Evolutionary conservation across 768 basidiomycete genomes (phyloP).

Genomic region (Kondoa subrosea): DNA sequence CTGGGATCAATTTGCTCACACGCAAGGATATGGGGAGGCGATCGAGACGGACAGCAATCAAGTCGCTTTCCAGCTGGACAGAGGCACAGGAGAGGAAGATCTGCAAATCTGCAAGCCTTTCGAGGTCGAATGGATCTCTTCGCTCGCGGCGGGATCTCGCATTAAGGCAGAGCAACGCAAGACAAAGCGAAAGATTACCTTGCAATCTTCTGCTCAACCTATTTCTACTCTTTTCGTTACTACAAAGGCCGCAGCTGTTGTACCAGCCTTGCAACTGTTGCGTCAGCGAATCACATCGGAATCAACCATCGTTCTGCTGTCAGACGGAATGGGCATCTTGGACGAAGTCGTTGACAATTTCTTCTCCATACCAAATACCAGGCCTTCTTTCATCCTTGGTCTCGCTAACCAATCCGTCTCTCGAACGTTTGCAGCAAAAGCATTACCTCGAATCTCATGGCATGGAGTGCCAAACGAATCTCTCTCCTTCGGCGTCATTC

Average conservation of each 20-base stretch:
- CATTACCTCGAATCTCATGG: conserved; percentile 37
- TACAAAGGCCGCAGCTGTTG: conserved; percentile 55
- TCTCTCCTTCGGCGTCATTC: conserved; percentile 62
- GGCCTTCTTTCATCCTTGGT: conserved; percentile 73
- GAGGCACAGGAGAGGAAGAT: background rate
- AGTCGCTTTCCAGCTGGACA: background rate
- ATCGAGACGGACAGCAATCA: background rate
- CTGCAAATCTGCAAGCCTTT: background rate
- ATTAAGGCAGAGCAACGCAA: background rate
- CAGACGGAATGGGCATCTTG: conserved; percentile 87
- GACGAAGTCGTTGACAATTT: conserved; percentile 51
- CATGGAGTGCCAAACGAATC: conserved; percentile 55
- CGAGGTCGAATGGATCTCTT: conserved; percentile 7
- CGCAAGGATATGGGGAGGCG: background rate
- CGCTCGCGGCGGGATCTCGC: background rate
- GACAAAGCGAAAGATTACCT: background rate
- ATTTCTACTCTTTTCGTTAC: conserved; percentile 71
- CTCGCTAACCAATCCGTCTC: conserved; percentile 67
- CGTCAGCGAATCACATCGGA: conserved; percentile 45
- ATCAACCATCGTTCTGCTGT: conserved; percentile 77
- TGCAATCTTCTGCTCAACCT: conserved; percentile 7
- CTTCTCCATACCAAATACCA: conserved; percentile 45
- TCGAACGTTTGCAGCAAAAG: conserved; percentile 35
- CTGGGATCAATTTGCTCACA: background rate
- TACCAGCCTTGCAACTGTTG: conserved; percentile 44